Evolutionary conservation across 75 land plant genomes (phyloP), one percentile per base, ranked within the genome.

Genomic region (Picea sitchensis): DNA sequence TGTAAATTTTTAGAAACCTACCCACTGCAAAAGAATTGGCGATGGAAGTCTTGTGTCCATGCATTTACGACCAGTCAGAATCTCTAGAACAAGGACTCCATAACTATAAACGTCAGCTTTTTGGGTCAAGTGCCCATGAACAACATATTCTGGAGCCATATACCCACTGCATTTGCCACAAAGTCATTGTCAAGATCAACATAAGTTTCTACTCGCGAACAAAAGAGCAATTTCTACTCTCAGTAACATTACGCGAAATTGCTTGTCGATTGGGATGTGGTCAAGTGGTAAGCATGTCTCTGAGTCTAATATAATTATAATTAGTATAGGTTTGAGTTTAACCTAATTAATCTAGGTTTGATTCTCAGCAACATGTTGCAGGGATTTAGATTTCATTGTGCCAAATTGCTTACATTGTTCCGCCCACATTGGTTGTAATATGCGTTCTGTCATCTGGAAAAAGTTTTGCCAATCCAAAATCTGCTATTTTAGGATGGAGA

Each of bases 401-500:
- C 3, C 36, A 76, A 58, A 18, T 15, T 76, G 14, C 78, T 60
- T 31, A 77, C 78, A 77, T 61, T 14, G 78, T 77, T 38, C 85
- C 85, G 1, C 77, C 82, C 59, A 84, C 79, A 20, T 83, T 62
- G 9, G 75, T 82, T 15, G 71, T 56, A 26, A 77, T 54, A 79
- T 73, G 72, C 8, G 57, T 75, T 14, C 54, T 23, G 64, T 68
- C 76, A 38, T 41, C 3, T 41, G 4, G 75, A 54, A 85, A 73
- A 57, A 86, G 73, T 75, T 82, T 73, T 3, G 88, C 88, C 31
- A 88, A 58, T 57, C 90, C 90, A 65, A 86, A 89, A 61, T 89
- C 90, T 23, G 86, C 88, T 60, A 89, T 81, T 72, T 82, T 83
- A 3, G 90, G 88, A 20, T 72, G 68, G 59, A 86, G 80, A 41